Evolutionary conservation across 495 filamentous ascomycete genomes (phyloP), one percentile per base, ranked within the genome.

Genomic region (Aspergillus nidulans): DNA sequence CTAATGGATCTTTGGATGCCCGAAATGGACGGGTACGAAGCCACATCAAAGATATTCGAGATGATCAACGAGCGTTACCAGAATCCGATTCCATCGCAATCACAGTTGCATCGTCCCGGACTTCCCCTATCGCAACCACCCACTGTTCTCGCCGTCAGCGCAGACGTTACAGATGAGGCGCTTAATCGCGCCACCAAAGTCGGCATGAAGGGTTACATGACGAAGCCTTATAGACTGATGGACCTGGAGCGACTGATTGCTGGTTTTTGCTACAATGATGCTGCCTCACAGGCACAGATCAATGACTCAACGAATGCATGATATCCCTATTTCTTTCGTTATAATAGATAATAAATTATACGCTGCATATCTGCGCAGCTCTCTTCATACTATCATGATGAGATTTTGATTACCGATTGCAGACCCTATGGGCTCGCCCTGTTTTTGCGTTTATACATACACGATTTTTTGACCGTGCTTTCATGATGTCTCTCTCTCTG

Each of bases 1-100:
- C 67, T 91, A 24, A 92, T 92, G 89, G 88, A 92, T 67, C 77
- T 92, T 6, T 92, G 88, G 88, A 92, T 92, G 88, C 89, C 88
- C 2, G 76, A 82, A 53, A 88, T 90, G 82, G 88, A 92, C 61
- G 89, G 89, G 2, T 91, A 89, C 52, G 83, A 91, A 64, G 88
- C 88, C 6, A 83, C 88, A 0, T 74, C 79, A 46, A 68, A 69
- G 23, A 92, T 92, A 53, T 67, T 86, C n/a, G 68, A 76, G 49
- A 74, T 85, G 65, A 68, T 76, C 32, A 61, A 70, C 48, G 69
- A 74, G 38, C 62, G 71, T 34, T 64, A 62, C 18, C 4, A 9
- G 2, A 6, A 25, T 16, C 23, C 25, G 5, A 28, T 48, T 26
- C 6, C 40, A 21, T 1, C 43, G n/a, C 43, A 7, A n/a, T 32